These are phyloP conservation scores for Phytophthora parvispora DNA, from an alignment of 352 stramenopile genomes.

Conservation along the genomic window DNA sequence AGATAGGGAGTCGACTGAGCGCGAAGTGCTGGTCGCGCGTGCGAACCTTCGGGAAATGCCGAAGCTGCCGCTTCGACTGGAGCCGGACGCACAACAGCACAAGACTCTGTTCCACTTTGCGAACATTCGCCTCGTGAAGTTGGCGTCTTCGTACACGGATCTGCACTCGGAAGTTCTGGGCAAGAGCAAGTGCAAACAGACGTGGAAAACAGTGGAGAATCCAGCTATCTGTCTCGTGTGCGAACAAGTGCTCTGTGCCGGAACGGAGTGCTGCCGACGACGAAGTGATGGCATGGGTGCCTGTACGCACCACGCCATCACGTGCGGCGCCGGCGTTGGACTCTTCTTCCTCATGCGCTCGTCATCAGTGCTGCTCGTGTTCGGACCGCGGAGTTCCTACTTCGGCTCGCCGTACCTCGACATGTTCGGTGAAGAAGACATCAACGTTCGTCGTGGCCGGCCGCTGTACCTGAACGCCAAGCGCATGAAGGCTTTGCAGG, in stretches of 20 bases:
- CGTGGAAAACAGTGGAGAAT: slow-evolving; percentile 79
- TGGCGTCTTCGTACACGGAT: slow-evolving; percentile 83
- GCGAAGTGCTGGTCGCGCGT: slow-evolving; percentile 34
- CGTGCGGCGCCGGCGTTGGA: slow-evolving; percentile 76
- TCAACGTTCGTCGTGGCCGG: slow-evolving; percentile 80
- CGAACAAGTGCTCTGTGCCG: slow-evolving; percentile 80
- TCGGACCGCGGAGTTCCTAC: slow-evolving; percentile 81
- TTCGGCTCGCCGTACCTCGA: slow-evolving; percentile 90
- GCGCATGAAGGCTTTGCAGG: slow-evolving; percentile 77
- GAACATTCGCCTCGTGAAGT: slow-evolving; percentile 68
- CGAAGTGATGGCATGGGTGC: slow-evolving; percentile 75
- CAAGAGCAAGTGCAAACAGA: slow-evolving; percentile 81
- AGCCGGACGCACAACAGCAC: slow-evolving; percentile 44
- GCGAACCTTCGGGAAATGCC: slow-evolving; percentile 67
- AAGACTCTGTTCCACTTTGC: slow-evolving; percentile 64
- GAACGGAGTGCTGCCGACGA: slow-evolving; percentile 84
- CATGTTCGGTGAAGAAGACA: slow-evolving; percentile 92
- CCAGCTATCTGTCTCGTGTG: slow-evolving; percentile 86
- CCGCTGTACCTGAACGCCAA: slow-evolving; percentile 82
- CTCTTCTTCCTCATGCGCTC: slow-evolving; percentile 89
- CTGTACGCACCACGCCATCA: slow-evolving; percentile 81
- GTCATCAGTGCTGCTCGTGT: slow-evolving; percentile 82
- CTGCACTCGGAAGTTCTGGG: slow-evolving; percentile 77
- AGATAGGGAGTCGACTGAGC: slow-evolving; percentile 6
- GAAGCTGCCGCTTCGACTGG: slow-evolving; percentile 59